A percentile compares a stretch with the other conserved stretches of the same genome.
These are phyloP conservation scores for Nematocida displodere DNA, from an alignment of 371 early-diverging fungal species.

Conservation along the genomic window DNA sequence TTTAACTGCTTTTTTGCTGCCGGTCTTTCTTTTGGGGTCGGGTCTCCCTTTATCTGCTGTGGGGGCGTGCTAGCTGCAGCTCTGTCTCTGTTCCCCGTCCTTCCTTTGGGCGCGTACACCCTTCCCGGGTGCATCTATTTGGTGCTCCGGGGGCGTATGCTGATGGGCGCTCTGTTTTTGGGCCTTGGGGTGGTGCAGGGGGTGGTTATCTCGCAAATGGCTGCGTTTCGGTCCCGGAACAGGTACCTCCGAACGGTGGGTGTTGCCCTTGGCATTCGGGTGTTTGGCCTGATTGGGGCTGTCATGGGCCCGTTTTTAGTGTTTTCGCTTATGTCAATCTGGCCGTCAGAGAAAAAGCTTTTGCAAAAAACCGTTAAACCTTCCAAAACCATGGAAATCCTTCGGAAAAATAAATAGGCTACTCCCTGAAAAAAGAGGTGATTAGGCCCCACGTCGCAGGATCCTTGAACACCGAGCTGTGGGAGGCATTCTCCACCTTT, in stretches of 20 bases:
- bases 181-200: neutral
- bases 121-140: constrained; percentile 1
- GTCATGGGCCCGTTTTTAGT: constrained; percentile 38
- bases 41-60: constrained; percentile 16
- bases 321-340: constrained; percentile 12
- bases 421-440: neutral
- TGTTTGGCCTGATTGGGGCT: constrained; percentile 35
- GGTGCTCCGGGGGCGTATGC: neutral
- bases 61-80: constrained; percentile 2
- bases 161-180: neutral
- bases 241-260: neutral
- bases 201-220: neutral
- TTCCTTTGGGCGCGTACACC: constrained; percentile 1
- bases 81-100: constrained; percentile 21
- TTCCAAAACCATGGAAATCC: constrained; percentile 19
- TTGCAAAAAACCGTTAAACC: neutral
- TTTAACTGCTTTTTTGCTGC: neutral
- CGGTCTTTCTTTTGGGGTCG: neutral
- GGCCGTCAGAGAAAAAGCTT: neutral
- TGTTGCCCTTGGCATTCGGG: constrained; percentile 6
- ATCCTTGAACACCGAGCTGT: constrained; percentile 32
- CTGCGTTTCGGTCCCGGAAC: too few species aligned
- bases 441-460: constrained; percentile 28
- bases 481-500: constrained; percentile 32
- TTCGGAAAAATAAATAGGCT: constrained; percentile 37